A percentile compares a stretch with the other conserved stretches of the same genome.
These are phyloP conservation scores for Parachaetomium inaequale DNA, from an alignment of 495 filamentous ascomycete genomes.

Conservation along the genomic window DNA sequence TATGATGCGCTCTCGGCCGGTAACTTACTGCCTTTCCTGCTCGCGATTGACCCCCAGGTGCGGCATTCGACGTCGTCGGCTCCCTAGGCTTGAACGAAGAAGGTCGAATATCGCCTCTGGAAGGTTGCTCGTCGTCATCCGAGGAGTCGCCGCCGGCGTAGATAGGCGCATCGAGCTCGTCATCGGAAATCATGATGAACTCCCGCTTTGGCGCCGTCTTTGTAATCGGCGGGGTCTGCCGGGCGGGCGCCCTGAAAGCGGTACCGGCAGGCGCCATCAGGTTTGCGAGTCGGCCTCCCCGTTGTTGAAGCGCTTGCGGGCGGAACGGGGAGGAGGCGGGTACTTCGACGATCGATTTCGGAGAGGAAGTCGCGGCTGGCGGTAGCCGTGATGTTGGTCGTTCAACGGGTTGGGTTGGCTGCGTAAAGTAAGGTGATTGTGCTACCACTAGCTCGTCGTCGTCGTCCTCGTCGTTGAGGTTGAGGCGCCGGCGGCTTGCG, in stretches of 20 bases:
- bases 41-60: background rate
- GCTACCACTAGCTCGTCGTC: conserved; percentile 21
- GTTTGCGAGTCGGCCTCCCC: conserved; percentile 46
- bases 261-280: conserved; percentile 79
- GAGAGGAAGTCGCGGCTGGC: conserved; percentile 36
- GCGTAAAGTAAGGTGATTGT: conserved; percentile 45
- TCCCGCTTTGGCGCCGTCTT: conserved; percentile 24
- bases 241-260: conserved; percentile 53
- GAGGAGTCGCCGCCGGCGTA: conserved; percentile 39
- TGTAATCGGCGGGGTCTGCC: conserved; percentile 12
- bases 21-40: conserved; percentile 19
- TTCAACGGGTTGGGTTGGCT: conserved; percentile 67
- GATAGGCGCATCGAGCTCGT: conserved; percentile 39
- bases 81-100: conserved; percentile 53
- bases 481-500: conserved; percentile 9
- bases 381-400: conserved; percentile 17
- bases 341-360: conserved; percentile 66
- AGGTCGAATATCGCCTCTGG: conserved; percentile 65
- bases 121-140: conserved; percentile 42
- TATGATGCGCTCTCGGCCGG: background rate
- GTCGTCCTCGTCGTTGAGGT: conserved; percentile 25
- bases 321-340: conserved; percentile 74
- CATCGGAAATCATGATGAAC: conserved; percentile 44
- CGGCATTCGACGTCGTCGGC: conserved; percentile 6
- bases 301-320: conserved; percentile 21